Evolutionary conservation across 345 rosid species (phyloP).

Genomic region (Salix dunnii): DNA sequence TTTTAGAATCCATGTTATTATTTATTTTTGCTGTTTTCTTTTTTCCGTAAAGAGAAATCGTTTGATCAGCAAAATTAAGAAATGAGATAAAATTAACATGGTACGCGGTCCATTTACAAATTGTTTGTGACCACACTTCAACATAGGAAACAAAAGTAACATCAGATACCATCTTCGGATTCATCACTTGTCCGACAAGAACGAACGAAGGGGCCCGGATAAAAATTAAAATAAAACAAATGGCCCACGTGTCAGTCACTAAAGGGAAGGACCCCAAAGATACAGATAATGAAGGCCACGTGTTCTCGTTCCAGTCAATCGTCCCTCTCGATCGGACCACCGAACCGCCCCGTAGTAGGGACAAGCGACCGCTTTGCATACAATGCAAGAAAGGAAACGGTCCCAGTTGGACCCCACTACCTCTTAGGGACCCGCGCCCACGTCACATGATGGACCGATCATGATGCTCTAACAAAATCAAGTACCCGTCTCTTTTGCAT

Average conservation of each 20-base stretch:
- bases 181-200: not conserved
- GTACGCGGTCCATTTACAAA: not conserved
- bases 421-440: constrained; percentile 34
- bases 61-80: not conserved
- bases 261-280: constrained; percentile 1
- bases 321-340: constrained; percentile 39
- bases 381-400: constrained; percentile 27
- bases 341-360: constrained; percentile 30
- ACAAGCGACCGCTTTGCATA: constrained; percentile 47
- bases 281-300: constrained; percentile 22
- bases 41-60: too few relatives aligned
- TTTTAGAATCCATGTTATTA: too few relatives aligned
- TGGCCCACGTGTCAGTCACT: constrained; percentile 19
- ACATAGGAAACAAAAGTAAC: too few relatives aligned
- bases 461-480: constrained; percentile 9
- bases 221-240: not conserved
- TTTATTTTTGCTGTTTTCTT: too few relatives aligned
- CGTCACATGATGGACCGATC: constrained; percentile 29
- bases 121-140: not conserved
- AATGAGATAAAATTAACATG: not conserved
- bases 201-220: not conserved
- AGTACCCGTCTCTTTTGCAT: not conserved
- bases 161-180: not conserved
- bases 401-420: constrained; percentile 12
- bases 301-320: constrained; percentile 17